These are phyloP conservation scores for Rhizopus arrhizus DNA, from an alignment of 371 early-diverging fungal genomes.

Conservation along the genomic window DNA sequence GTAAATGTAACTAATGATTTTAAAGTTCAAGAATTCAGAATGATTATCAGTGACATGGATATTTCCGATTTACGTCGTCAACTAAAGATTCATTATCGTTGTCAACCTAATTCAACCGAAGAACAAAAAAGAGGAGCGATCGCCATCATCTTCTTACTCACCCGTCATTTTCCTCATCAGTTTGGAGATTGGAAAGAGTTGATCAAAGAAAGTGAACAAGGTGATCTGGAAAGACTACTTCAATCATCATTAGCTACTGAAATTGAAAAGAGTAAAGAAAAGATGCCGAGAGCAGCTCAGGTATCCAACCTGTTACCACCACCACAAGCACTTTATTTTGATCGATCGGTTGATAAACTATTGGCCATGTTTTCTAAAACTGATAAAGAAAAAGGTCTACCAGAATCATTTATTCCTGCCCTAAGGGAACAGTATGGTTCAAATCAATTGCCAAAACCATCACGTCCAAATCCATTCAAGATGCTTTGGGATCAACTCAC, in stretches of 20 bases:
- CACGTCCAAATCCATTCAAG: constrained; percentile 69
- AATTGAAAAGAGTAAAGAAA: constrained; percentile 27
- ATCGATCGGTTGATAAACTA: constrained; percentile 73
- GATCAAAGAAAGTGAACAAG: constrained; percentile 77
- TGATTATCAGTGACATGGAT: constrained; percentile 74
- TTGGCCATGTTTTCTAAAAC: constrained; percentile 82
- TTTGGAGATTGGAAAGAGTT: constrained; percentile 90
- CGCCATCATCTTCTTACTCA: constrained; percentile 72
- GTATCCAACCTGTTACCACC: constrained; percentile 49
- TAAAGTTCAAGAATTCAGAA: constrained; percentile 64
- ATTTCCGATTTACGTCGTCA: constrained; percentile 76
- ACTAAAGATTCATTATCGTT: constrained; percentile 82
- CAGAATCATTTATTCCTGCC: constrained; percentile 51
- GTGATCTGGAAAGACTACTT: constrained; percentile 67
- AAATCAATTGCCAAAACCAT: constrained; percentile 80
- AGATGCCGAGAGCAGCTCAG: constrained; percentile 35
- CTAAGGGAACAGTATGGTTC: constrained; percentile 79
- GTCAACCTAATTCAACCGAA: constrained; percentile 63
- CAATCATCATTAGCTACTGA: constrained; percentile 35
- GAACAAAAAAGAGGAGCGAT: constrained; percentile 74
- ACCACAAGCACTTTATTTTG: constrained; percentile 85
- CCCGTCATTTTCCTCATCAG: constrained; percentile 38
- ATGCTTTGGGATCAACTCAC: constrained; percentile 87
- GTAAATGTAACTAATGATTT: background rate
- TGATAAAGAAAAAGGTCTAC: constrained; percentile 68